Evolutionary conservation across 495 filamentous ascomycete species (phyloP).

Genomic region (Lophiostoma macrostomum): DNA sequence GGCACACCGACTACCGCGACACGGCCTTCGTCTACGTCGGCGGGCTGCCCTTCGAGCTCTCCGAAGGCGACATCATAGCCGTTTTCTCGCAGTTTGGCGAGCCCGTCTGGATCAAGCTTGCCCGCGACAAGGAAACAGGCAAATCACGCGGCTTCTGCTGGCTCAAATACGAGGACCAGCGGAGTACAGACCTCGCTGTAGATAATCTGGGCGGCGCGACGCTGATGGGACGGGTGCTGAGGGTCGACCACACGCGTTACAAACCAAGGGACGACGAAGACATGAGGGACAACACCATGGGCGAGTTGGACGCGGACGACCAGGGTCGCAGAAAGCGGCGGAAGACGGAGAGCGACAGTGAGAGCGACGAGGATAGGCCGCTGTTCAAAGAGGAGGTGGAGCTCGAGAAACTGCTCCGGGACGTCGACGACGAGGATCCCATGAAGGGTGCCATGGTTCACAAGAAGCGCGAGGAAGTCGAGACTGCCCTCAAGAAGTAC

Average conservation of each 20-base stretch:
- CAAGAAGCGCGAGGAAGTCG: constrained; percentile 85
- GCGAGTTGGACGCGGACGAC: constrained; percentile 18
- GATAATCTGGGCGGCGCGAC: constrained; percentile 89
- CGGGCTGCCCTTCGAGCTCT: constrained; percentile 88
- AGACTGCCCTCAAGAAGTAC: constrained; percentile 60
- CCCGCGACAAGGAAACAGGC: constrained; percentile 92
- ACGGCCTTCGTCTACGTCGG: constrained; percentile 97
- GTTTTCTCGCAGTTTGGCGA: constrained; percentile 98
- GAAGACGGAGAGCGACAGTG: constrained; percentile 40
- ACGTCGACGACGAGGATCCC: constrained; percentile 93
- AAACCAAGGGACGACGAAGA: constrained; percentile 85
- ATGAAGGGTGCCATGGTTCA: constrained; percentile 90
- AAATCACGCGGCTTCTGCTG: constrained; percentile 92
- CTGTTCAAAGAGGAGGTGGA: constrained; percentile 71
- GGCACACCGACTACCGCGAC: constrained; percentile 96
- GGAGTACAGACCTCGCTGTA: constrained; percentile 90
- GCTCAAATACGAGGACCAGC: constrained; percentile 97
- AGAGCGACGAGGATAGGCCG: constrained; percentile 42
- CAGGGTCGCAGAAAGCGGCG: constrained; percentile 42
- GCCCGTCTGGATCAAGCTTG: constrained; percentile 83
- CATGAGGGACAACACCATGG: constrained; percentile 52
- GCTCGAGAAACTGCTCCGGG: constrained; percentile 66
- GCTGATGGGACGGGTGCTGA: constrained; percentile 73
- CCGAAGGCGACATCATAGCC: constrained; percentile 91
- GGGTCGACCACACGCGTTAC: constrained; percentile 91